phyloP scores from a whole-genome alignment of 2,329 filamentous ascomycete genomes.

The Aspergillus udagawae region DNA sequence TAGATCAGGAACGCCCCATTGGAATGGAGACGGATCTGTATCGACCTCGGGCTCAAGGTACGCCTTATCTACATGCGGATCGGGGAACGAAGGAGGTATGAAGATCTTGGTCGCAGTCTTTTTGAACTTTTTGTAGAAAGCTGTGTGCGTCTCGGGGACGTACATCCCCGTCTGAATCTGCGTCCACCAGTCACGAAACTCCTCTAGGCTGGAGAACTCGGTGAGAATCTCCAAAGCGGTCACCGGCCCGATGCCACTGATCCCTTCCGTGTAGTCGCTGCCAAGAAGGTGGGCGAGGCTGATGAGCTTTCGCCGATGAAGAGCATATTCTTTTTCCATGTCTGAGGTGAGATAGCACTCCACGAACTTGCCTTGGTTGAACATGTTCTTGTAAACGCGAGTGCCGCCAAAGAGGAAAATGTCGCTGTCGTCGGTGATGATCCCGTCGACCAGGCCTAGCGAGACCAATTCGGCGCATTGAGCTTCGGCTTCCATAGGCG shows the following conservation, averaged over 20 bases:
- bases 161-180: constrained; percentile 70
- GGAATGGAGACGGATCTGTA: constrained; percentile 69
- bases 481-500: constrained; percentile 97
- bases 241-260: constrained; percentile 87
- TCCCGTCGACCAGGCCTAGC: constrained; percentile 88
- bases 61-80: constrained; percentile 70
- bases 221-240: constrained; percentile 91
- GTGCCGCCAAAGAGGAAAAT: constrained; percentile 96
- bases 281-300: constrained; percentile 85
- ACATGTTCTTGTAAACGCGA: constrained; percentile 99
- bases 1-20: constrained; percentile 94
- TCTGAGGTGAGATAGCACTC: constrained; percentile 88
- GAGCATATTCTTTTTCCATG: constrained; percentile 81
- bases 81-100: constrained; percentile 75
- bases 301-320: constrained; percentile 84
- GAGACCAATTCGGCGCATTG: constrained; percentile 89
- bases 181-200: constrained; percentile 85
- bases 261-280: constrained; percentile 90
- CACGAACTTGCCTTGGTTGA: constrained; percentile 96
- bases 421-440: constrained; percentile 96
- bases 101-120: constrained; percentile 83
- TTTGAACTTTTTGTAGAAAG: constrained; percentile 82
- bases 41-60: constrained; percentile 89
- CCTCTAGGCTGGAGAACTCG: constrained; percentile 71
- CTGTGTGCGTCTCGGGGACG: constrained; percentile 50